Conservation (phyloP, 306 rosid species). For the Abrus precatorius region DNA sequence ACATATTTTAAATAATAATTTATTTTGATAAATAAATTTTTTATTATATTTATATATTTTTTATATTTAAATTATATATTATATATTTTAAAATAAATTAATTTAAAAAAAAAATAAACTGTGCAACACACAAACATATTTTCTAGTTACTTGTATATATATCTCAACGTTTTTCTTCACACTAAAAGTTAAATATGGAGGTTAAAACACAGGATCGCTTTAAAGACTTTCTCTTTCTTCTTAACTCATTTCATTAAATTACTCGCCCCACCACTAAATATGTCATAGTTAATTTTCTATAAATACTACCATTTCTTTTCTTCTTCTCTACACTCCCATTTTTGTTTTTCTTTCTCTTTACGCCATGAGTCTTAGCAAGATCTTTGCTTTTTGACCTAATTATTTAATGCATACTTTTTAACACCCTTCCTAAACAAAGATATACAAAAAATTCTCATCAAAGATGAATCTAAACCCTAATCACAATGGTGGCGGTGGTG, state of each 20-base stretch:
- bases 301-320: conserved; percentile 31
- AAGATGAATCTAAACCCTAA: conserved; percentile 67
- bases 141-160: neutral
- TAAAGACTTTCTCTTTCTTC: conserved; percentile 61
- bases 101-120: no score
- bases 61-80: no score
- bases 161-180: conserved; percentile 92
- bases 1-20: no score
- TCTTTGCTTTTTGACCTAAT: conserved; percentile 40
- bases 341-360: conserved; percentile 9
- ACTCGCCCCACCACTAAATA: conserved; percentile 53
- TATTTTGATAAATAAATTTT: no score
- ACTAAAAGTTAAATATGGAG: conserved; percentile 79
- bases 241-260: conserved; percentile 53
- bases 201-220: conserved; percentile 54
- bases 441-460: neutral
- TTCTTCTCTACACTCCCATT: neutral
- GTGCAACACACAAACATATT: no score
- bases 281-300: conserved; percentile 36
- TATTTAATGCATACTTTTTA: conserved; percentile 15
- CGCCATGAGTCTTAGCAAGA: conserved; percentile 24
- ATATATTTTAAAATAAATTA: no score
- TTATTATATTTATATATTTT: no score
- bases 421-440: neutral
- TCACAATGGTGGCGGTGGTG: conserved; percentile 27